phyloP scores from a whole-genome alignment of 2,329 filamentous ascomycete species.

The Apiospora kogelbergensis region DNA sequence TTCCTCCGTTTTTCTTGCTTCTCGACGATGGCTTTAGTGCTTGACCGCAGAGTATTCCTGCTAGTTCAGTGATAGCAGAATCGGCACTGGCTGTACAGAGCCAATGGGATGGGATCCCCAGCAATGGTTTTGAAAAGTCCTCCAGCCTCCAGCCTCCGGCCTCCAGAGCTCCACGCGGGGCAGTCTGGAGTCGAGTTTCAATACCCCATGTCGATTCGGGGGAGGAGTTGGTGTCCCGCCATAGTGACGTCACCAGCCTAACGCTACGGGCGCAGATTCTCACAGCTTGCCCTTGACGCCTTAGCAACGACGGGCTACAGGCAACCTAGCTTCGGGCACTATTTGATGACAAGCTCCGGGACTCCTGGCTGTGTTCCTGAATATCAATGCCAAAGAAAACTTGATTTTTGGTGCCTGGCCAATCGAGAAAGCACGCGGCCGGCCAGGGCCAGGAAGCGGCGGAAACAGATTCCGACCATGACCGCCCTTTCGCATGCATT shows the following conservation, averaged over 20 bases:
- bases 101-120: not conserved
- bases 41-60: not conserved
- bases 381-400: conserved; percentile 1
- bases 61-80: not conserved
- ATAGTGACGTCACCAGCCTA: not conserved
- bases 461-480: not conserved
- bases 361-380: not conserved
- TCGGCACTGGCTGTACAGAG: not conserved
- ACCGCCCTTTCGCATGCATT: not conserved
- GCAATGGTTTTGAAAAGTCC: not conserved
- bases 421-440: not conserved
- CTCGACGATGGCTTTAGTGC: not conserved
- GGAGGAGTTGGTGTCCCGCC: not conserved
- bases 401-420: not conserved
- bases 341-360: conserved; percentile 5
- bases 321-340: not conserved
- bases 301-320: not conserved
- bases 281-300: not conserved
- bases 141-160: not conserved
- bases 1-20: not conserved
- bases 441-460: not conserved
- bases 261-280: not conserved
- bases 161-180: conserved; percentile 5
- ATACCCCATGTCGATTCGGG: not conserved
- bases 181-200: conserved; percentile 5